These are phyloP conservation scores for Benincasa hispida DNA, from an alignment of 306 rosid species.

Conservation along the genomic window DNA sequence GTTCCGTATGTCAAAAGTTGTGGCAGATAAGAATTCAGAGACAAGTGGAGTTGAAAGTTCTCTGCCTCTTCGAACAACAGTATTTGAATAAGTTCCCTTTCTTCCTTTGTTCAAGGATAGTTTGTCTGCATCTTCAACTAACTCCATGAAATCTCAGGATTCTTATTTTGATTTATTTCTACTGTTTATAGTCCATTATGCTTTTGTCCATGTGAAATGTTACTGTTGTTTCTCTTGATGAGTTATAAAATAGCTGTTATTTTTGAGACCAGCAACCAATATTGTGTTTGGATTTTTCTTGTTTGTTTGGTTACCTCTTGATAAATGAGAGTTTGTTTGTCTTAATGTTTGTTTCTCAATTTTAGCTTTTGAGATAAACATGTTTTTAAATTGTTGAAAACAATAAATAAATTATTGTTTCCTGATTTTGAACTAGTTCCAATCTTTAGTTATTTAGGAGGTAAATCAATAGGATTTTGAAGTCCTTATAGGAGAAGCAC, in stretches of 20 bases:
- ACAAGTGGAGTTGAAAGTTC: constrained; percentile 71
- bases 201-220: background rate
- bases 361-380: background rate
- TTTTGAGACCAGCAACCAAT: background rate
- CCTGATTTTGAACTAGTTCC: background rate
- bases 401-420: background rate
- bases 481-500: no score
- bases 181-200: background rate
- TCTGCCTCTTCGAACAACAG: constrained; percentile 45
- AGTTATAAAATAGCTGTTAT: background rate
- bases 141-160: background rate
- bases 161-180: background rate
- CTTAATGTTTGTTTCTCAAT: background rate
- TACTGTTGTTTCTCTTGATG: background rate
- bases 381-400: background rate
- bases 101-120: background rate
- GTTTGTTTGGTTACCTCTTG: background rate
- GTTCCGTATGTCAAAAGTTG: constrained; percentile 78
- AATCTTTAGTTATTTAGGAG: no score
- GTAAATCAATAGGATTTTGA: no score
- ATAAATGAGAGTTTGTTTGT: background rate
- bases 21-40: constrained; percentile 41
- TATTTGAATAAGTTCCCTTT: constrained; percentile 31
- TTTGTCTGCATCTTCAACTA: background rate
- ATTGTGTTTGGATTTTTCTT: background rate